Conservation (phyloP, 2,329 filamentous ascomycete genomes). For the Xylariales sp. region DNA sequence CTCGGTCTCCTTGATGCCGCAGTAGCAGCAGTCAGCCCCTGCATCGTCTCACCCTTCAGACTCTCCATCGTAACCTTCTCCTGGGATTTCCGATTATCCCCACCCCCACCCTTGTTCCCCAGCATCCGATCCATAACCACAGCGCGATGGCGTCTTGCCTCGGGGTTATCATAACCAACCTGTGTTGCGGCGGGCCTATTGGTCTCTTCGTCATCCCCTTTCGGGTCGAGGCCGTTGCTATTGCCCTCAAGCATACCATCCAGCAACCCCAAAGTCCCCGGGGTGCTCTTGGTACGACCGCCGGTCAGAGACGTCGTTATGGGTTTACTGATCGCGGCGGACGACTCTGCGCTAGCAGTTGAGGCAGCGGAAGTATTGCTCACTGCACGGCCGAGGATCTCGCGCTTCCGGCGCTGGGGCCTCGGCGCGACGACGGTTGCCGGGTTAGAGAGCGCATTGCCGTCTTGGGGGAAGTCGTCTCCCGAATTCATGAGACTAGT, state of each 20-base stretch:
- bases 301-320: slow-evolving; percentile 10
- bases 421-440: slow-evolving; percentile 14
- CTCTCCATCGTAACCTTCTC: background rate
- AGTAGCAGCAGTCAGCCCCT: background rate
- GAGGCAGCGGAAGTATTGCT: slow-evolving; percentile 50
- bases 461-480: slow-evolving; percentile 9
- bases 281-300: slow-evolving; percentile 11
- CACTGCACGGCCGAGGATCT: slow-evolving; percentile 53
- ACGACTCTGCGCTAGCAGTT: slow-evolving; percentile 41
- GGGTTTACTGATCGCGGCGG: slow-evolving; percentile 13
- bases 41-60: background rate
- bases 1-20: slow-evolving; percentile 2
- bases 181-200: slow-evolving; percentile 43
- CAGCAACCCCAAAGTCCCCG: slow-evolving; percentile 12
- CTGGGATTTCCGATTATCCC: background rate
- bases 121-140: slow-evolving; percentile 20
- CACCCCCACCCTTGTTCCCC: background rate
- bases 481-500: slow-evolving; percentile 22
- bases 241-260: slow-evolving; percentile 12
- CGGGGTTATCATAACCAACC: slow-evolving; percentile 48
- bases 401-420: slow-evolving; percentile 34
- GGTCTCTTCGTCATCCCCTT: slow-evolving; percentile 5
- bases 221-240: slow-evolving; percentile 6
- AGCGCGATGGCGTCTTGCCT: slow-evolving; percentile 34
- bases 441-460: slow-evolving; percentile 7